Conservation (phyloP, 805 yeast genomes). For the Lachancea nothofagi region DNA sequence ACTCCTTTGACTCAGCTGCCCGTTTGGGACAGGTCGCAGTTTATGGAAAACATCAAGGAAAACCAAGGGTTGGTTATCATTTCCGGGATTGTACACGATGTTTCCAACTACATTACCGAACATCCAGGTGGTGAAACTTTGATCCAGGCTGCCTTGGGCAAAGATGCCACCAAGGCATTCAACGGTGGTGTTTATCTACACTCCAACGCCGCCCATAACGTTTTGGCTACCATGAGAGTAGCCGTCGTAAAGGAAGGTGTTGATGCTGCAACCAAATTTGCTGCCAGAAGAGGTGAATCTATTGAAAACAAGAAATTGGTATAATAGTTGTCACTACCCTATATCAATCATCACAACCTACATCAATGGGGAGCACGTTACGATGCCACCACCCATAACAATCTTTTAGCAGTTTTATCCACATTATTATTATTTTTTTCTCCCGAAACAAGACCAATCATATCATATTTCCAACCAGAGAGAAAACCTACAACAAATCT, state of each 20-base stretch:
- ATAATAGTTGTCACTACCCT: background rate
- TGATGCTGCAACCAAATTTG: conserved; percentile 45
- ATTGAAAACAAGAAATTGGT: conserved; percentile 19
- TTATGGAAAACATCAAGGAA: conserved; percentile 44
- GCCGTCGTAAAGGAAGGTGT: conserved; percentile 69
- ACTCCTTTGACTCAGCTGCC: conserved; percentile 60
- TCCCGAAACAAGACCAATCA: too few relatives aligned
- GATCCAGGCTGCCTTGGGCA: conserved; percentile 64
- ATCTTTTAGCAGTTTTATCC: too few relatives aligned
- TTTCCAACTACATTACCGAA: conserved; percentile 58
- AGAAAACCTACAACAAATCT: too few relatives aligned
- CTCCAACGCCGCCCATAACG: conserved; percentile 80
- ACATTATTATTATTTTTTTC: too few relatives aligned
- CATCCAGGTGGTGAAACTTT: conserved; percentile 85
- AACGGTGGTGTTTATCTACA: conserved; percentile 84
- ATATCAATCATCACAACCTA: too few relatives aligned
- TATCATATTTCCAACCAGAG: too few relatives aligned
- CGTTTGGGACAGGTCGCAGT: conserved; percentile 65
- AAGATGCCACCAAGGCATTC: conserved; percentile 79
- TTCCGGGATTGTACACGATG: conserved; percentile 76
- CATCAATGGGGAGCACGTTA: too few relatives aligned
- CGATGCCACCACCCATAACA: too few relatives aligned
- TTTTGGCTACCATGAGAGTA: conserved; percentile 76
- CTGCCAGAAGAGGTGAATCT: conserved; percentile 34
- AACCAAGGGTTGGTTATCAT: conserved; percentile 60